A percentile compares a stretch with the other conserved stretches of the same genome.
These are phyloP conservation scores for Boletus sp. DNA, from an alignment of 1,284 basidiomycete species.

Conservation along the genomic window DNA sequence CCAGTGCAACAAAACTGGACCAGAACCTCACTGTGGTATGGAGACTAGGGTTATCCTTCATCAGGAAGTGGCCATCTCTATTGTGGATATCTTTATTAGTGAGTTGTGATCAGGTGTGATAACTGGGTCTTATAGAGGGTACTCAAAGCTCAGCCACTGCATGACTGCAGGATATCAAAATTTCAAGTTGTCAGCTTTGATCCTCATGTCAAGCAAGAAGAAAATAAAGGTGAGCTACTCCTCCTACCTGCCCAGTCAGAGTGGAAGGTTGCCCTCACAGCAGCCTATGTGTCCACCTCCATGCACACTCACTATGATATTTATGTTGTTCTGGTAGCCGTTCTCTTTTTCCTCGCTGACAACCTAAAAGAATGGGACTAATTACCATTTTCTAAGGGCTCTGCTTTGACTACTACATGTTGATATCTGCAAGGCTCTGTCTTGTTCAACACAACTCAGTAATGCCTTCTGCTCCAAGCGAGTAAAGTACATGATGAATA, in stretches of 20 bases:
- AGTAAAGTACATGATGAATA: no score
- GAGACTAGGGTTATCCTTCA: conserved; percentile 63
- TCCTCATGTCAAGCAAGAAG: conserved; percentile 71
- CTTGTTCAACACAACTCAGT: no score
- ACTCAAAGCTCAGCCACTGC: conserved; percentile 61
- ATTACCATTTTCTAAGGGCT: no score
- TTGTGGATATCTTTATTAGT: conserved; percentile 74
- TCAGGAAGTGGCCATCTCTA: conserved; percentile 75
- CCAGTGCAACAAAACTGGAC: conserved; percentile 59
- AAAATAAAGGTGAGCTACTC: conserved; percentile 63
- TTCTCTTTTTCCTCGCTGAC: conserved; percentile 73
- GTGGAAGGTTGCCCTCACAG: conserved; percentile 63
- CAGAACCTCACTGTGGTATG: conserved; percentile 55
- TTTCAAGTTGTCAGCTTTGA: conserved; percentile 68
- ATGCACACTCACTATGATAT: conserved; percentile 75
- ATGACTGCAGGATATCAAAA: conserved; percentile 58
- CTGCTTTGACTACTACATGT: no score
- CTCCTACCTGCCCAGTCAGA: conserved; percentile 56
- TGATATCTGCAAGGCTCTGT: no score
- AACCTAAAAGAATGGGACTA: conserved; percentile 65
- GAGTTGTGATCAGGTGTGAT: conserved; percentile 62
- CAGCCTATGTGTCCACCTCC: conserved; percentile 63
- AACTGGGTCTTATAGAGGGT: conserved; percentile 59
- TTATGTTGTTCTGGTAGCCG: conserved; percentile 61
- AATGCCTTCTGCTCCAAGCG: no score